Evolutionary conservation across 2,329 filamentous ascomycete species (phyloP), one percentile per base, ranked within the genome.

Genomic region (Fonsecaea erecta): DNA sequence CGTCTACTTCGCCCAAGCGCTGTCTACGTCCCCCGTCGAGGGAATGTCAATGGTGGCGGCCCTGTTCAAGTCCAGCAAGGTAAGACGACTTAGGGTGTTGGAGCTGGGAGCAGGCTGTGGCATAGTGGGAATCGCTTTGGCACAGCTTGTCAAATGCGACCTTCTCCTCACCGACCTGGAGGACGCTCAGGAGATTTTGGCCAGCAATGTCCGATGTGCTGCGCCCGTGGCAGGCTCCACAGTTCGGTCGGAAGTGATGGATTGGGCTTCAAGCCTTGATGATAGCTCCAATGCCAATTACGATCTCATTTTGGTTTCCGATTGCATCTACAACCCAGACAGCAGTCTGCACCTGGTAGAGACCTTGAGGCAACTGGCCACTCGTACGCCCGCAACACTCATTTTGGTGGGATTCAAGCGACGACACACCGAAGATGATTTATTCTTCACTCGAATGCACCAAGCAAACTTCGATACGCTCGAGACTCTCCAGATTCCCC

Each of bases 291-390:
- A 71, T 26, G 72, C 72, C 40, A 71, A 71, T 11, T 81, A 86
- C 71, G 85, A 90, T 73, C 72, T 91, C 35, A 81, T 91, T 24
- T 74, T 90, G 3, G 84, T 90, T 0, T 87, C 88, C 1, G 89
- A 92, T 74, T 91, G 89, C 76, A 91, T 88, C 1, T 92, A 92
- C 77, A 91, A 91, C 74, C 80, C 84, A 16, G 88, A 90, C 71
- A 89, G 86, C 65, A 83, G 88, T 58, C 85, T 86, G 2, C 82
- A 85, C 26, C 78, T 91, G 40, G 87, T 91, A 7, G 76, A 77
- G 30, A 88, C 86, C 1, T 76, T 91, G 9, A 71, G 73, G 24
- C 77, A 75, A 9, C 75, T 90, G 55, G 75, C 82, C 48, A 72
- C 75, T 18, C 74, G 73, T 32, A 85, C 82, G 5, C 83, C 85